Evolutionary conservation across 768 basidiomycete species (phyloP).

Genomic region (Kwoniella mangroviensis): DNA sequence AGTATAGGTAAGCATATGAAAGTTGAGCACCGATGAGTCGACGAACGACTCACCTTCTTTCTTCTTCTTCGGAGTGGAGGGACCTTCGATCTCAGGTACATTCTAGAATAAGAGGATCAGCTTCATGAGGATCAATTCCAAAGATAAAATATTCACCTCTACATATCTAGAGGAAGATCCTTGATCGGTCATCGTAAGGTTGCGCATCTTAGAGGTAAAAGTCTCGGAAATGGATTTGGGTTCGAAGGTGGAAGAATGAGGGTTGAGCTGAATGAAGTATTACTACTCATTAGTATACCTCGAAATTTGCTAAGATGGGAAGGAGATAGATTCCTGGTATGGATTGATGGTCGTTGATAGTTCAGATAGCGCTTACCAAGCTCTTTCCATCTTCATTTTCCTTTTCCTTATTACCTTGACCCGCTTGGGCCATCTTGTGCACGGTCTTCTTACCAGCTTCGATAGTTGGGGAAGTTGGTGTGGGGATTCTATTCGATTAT

Average conservation of each 20-base stretch:
- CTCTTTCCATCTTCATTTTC: slow-evolving; percentile 3
- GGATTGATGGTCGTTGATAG: not conserved
- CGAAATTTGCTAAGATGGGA: not conserved
- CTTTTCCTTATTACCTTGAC: not conserved
- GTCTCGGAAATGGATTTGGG: not conserved
- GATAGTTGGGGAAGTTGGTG: slow-evolving; percentile 1
- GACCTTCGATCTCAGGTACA: not conserved
- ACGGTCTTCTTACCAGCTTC: not conserved
- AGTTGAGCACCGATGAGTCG: not conserved
- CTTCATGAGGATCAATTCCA: not conserved
- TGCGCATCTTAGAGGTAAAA: not conserved
- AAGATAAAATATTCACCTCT: not conserved
- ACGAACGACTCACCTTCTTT: slow-evolving; percentile 6
- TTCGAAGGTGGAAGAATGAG: slow-evolving; percentile 17
- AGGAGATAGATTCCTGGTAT: not conserved
- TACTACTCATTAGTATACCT: not conserved
- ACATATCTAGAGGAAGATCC: not conserved
- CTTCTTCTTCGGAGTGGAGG: slow-evolving; percentile 18
- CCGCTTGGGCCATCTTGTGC: not conserved
- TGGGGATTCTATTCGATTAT: not conserved
- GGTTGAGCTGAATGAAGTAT: slow-evolving; percentile 15
- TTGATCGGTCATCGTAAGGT: not conserved
- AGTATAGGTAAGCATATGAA: not conserved
- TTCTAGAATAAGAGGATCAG: not conserved
- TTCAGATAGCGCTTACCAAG: not conserved